Evolutionary conservation across 2,329 filamentous ascomycete species (phyloP), one percentile per base, ranked within the genome.

Genomic region (Claviceps africana): DNA sequence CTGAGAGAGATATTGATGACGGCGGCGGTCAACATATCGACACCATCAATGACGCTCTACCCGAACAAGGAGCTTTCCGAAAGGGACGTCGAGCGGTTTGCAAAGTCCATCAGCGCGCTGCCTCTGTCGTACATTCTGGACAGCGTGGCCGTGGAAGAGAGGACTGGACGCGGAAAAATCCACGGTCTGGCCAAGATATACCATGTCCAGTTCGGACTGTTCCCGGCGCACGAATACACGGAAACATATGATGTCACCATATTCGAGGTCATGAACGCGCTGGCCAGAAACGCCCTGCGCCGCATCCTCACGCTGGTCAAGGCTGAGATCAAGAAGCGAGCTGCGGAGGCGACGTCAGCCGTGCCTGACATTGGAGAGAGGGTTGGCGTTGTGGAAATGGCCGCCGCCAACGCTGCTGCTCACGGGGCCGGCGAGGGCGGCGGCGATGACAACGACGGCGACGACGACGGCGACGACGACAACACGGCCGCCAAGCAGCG

Each of bases 1-100:
- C 78, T 98, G 21, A 80, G 93, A 72, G 93, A 98, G 77, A 96
- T 98, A 61, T 79, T 98, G 58, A 98, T 98, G 93, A 97, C 93
- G 48, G 93, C 93, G 28, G 93, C 87, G 64, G 79, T 83, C 50
- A 79, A 85, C 46, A 96, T 97, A 56, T 86, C 88, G 40, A 98
- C 93, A 0, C 93, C 93, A 1, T 81, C 82, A 5, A 95, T 95
- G 88, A 93, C 87, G 1, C 74, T 97, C 19, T 77, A 86, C 46
- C 75, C 94, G 31, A 86, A 86, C 59, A 74, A 82, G 22, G 85
- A 89, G 60, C 70, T 95, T 37, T 75, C 81, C 1, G 71, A 76
- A 35, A 76, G 81, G 4, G 79, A 90, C 51, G 82, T 81, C 9
- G 82, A 89, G 61, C 79, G 76, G 47, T 97, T 98, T 63, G 85